Evolutionary conservation across 495 filamentous ascomycete species (phyloP).

Genomic region (Viridothelium virens): DNA sequence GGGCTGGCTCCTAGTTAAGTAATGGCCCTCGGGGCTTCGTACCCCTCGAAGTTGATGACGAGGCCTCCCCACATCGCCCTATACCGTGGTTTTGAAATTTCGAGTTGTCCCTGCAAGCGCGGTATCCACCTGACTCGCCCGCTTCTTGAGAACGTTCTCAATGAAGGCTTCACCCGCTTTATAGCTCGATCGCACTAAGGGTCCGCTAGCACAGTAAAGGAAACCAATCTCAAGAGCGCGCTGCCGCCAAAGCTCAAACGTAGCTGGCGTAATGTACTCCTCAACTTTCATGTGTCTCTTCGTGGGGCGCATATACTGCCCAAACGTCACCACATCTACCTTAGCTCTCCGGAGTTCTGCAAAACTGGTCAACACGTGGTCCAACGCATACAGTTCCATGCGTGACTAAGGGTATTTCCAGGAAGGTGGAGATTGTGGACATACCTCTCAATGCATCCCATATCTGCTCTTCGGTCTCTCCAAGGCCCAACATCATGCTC

Average conservation of each 20-base stretch:
- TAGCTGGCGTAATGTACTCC: slow-evolving; percentile 82
- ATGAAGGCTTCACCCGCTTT: slow-evolving; percentile 98
- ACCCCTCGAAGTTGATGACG: background rate
- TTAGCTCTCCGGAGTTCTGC: slow-evolving; percentile 66
- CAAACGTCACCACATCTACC: slow-evolving; percentile 94
- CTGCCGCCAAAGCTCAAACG: slow-evolving; percentile 84
- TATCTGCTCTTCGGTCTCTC: slow-evolving; percentile 86
- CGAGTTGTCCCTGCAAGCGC: slow-evolving; percentile 23
- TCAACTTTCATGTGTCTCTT: slow-evolving; percentile 95
- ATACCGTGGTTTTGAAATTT: slow-evolving; percentile 15
- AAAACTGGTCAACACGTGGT: background rate
- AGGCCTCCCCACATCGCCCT: background rate
- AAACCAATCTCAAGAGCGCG: slow-evolving; percentile 92
- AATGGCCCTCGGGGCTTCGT: background rate
- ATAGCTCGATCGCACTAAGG: slow-evolving; percentile 85
- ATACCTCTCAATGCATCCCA: slow-evolving; percentile 65
- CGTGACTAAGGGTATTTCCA: background rate
- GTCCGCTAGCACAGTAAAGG: slow-evolving; percentile 89
- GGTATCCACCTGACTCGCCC: slow-evolving; percentile 45
- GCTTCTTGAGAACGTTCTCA: slow-evolving; percentile 92
- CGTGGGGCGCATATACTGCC: slow-evolving; percentile 98
- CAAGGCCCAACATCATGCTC: slow-evolving; percentile 90
- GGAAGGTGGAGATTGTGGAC: slow-evolving; percentile 9
- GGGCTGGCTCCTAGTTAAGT: background rate
- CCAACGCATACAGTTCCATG: background rate